These are phyloP conservation scores for Paspalum vaginatum DNA, from an alignment of 176 grass and related monocot genomes.

Conservation along the genomic window DNA sequence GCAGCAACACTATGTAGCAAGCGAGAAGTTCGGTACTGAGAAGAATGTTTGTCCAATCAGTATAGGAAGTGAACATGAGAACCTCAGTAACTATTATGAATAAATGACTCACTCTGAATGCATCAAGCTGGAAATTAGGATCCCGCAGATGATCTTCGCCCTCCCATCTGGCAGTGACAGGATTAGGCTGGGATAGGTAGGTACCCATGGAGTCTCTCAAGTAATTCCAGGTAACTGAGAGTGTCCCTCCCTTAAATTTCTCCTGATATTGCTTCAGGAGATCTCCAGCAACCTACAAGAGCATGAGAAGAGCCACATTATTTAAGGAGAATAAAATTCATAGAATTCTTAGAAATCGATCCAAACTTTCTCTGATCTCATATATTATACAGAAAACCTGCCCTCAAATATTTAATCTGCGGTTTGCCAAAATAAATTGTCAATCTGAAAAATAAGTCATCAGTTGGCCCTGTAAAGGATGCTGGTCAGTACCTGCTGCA, in stretches of 20 bases:
- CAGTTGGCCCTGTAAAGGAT: neutral
- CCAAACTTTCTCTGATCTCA: neutral
- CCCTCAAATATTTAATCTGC: neutral
- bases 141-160: constrained; percentile 93
- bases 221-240: constrained; percentile 97
- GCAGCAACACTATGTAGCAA: constrained; percentile 90
- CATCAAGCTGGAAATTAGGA: constrained; percentile 94
- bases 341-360: neutral
- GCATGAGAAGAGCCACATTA: neutral
- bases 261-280: constrained; percentile 93
- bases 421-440: too few species aligned
- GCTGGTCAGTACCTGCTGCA: constrained; percentile 75
- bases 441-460: constrained; percentile 7
- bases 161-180: constrained; percentile 92
- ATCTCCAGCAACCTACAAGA: constrained; percentile 83
- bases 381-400: neutral
- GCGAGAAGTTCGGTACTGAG: constrained; percentile 89
- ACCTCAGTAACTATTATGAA: neutral
- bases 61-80: constrained; percentile 19
- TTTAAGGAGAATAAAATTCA: neutral
- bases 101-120: constrained; percentile 73
- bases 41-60: constrained; percentile 25
- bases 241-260: constrained; percentile 90
- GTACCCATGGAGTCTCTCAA: constrained; percentile 94
- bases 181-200: constrained; percentile 91